phyloP scores from a whole-genome alignment of 208 protist genomes.

The Wallacemonas sp. region DNA sequence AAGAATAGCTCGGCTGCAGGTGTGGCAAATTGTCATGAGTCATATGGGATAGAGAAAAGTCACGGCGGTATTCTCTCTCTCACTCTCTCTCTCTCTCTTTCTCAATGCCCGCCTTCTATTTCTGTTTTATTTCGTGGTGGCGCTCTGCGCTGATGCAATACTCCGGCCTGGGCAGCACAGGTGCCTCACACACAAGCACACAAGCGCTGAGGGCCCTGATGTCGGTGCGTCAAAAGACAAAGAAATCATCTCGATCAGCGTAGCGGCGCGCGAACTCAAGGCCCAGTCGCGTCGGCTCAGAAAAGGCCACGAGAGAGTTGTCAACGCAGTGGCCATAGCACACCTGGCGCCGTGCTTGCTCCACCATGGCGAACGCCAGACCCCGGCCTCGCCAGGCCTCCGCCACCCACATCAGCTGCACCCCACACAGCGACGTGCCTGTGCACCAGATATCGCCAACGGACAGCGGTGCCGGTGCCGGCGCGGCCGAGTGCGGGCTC shows the following conservation, averaged over 20 bases:
- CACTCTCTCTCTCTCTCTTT: too few species aligned
- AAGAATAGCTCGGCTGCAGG: too few species aligned
- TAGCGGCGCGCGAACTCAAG: conserved; percentile 50
- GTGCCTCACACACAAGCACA: neutral
- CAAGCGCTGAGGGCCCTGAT: neutral
- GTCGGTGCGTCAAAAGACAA: conserved; percentile 22
- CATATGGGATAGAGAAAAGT: too few species aligned
- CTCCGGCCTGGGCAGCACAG: neutral
- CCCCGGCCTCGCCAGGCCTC: conserved; percentile 28
- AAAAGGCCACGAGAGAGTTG: conserved; percentile 53
- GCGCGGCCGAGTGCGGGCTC: too few species aligned
- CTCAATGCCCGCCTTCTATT: too few species aligned
- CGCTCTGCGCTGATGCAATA: too few species aligned
- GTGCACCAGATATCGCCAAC: conserved; percentile 41
- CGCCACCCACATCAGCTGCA: conserved; percentile 64
- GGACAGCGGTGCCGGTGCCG: neutral
- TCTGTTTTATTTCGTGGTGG: too few species aligned
- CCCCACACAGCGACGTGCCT: conserved; percentile 50
- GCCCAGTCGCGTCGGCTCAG: conserved; percentile 57
- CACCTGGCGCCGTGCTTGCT: conserved; percentile 34
- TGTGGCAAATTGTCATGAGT: too few species aligned
- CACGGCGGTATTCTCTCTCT: too few species aligned
- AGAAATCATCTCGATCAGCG: conserved; percentile 40
- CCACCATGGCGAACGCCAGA: conserved; percentile 38
- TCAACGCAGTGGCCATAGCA: conserved; percentile 61